Percentiles rank a stretch among this genome's conserved stretches.
Conservation (phyloP, 176 grass and related monocot genomes). For the Oryza punctata region DNA sequence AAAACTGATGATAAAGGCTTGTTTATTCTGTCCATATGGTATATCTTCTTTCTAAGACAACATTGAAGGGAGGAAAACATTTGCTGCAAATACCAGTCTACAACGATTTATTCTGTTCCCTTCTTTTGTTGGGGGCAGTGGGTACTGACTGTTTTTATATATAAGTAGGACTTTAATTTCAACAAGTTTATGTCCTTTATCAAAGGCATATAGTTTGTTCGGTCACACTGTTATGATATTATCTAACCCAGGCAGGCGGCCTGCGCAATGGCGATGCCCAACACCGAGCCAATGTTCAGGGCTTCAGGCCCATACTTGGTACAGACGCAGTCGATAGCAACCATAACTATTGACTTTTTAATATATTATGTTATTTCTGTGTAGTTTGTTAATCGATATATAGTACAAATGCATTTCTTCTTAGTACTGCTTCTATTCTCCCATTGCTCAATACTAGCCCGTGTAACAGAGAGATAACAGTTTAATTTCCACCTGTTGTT, state of each 20-base stretch:
- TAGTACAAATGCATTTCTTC: background rate
- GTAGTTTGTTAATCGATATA: background rate
- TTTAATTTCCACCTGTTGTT: background rate
- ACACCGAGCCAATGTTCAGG: background rate
- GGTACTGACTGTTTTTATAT: background rate
- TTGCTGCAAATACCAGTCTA: background rate
- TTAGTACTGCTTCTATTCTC: conserved; percentile 10
- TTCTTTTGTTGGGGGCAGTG: background rate
- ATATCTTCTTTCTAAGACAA: background rate
- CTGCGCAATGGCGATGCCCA: background rate
- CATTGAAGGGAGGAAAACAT: background rate
- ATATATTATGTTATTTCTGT: background rate
- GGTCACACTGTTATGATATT: background rate
- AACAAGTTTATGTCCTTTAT: background rate
- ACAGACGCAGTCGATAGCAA: background rate
- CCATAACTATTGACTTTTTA: background rate
- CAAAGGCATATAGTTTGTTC: background rate
- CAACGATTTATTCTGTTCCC: background rate
- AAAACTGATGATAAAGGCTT: background rate
- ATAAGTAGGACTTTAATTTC: background rate
- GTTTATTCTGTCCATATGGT: background rate
- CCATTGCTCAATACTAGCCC: background rate
- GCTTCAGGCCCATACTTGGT: background rate
- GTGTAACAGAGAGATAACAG: background rate
- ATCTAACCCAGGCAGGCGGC: background rate